A percentile compares a stretch with the other conserved stretches of the same genome.
phyloP scores from a whole-genome alignment of 2,329 filamentous ascomycete genomes.

The Fusarium sp. region DNA sequence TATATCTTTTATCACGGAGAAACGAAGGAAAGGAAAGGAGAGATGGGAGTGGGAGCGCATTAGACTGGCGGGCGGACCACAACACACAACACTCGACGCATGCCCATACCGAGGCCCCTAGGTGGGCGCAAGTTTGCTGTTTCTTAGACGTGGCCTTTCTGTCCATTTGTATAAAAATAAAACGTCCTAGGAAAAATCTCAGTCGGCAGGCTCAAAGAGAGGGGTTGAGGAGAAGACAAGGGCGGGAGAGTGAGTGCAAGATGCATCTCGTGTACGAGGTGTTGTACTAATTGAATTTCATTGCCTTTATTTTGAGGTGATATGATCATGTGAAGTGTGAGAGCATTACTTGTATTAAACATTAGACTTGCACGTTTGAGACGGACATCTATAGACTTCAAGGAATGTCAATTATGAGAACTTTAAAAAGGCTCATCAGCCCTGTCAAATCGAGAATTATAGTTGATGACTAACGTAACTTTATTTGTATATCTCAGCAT shows the following conservation, averaged over 20 bases:
- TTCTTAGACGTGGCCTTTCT: slow-evolving; percentile 49
- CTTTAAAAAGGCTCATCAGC: not conserved
- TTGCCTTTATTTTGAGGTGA: slow-evolving; percentile 6
- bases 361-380: not conserved
- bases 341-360: not conserved
- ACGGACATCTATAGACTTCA: not conserved
- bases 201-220: slow-evolving; percentile 32
- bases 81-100: slow-evolving; percentile 13
- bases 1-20: slow-evolving; percentile 32
- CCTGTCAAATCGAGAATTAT: not conserved
- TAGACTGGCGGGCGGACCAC: slow-evolving; percentile 37
- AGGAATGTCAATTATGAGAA: too few species aligned
- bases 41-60: slow-evolving; percentile 24
- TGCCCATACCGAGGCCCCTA: slow-evolving; percentile 28
- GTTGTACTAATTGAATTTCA: slow-evolving; percentile 40
- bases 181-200: slow-evolving; percentile 45
- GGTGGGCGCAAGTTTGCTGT: slow-evolving; percentile 43
- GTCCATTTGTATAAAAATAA: slow-evolving; percentile 52
- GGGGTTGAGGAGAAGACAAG: slow-evolving; percentile 14
- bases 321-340: not conserved
- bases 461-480: not conserved
- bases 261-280: slow-evolving; percentile 29
- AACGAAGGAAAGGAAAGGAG: slow-evolving; percentile 1
- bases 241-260: slow-evolving; percentile 22
- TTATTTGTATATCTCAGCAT: too few species aligned